A percentile compares a stretch with the other conserved stretches of the same genome.
These are phyloP conservation scores for Saccharomycopsis hybrid DNA, from an alignment of 1,139 yeast genomes.

Conservation along the genomic window DNA sequence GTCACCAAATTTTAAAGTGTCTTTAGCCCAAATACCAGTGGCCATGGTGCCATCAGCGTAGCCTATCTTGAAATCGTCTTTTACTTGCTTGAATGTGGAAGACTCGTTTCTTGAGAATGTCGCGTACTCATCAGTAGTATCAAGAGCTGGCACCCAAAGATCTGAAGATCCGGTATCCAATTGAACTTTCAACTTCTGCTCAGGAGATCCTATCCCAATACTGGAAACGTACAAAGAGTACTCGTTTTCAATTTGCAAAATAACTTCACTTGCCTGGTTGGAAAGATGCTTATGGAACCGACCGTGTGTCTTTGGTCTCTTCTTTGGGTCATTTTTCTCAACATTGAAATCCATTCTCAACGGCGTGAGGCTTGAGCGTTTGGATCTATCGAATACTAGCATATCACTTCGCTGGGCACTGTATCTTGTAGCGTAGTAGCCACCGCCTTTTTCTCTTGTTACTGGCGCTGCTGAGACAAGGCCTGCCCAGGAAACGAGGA, in stretches of 20 bases:
- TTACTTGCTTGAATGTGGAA: slow-evolving; percentile 20
- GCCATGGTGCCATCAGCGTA: slow-evolving; percentile 41
- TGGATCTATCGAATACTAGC: background rate
- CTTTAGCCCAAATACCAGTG: slow-evolving; percentile 62
- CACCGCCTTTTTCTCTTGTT: no score
- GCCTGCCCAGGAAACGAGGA: no score
- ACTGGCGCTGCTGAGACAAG: no score
- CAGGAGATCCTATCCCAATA: slow-evolving; percentile 45
- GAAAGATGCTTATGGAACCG: background rate
- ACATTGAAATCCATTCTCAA: background rate
- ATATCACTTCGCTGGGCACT: no score
- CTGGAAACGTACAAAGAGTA: slow-evolving; percentile 30
- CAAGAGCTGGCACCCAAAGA: slow-evolving; percentile 43
- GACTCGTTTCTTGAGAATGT: slow-evolving; percentile 29
- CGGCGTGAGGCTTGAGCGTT: background rate
- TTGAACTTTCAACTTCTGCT: slow-evolving; percentile 41
- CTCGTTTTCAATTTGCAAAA: slow-evolving; percentile 16
- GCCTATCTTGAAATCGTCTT: slow-evolving; percentile 26
- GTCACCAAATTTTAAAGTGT: slow-evolving; percentile 35
- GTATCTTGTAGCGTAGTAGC: no score
- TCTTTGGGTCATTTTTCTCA: background rate
- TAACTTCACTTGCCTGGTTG: slow-evolving; percentile 4
- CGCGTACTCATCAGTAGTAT: background rate
- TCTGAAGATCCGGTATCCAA: slow-evolving; percentile 69
- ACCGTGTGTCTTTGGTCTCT: background rate